A percentile compares a stretch with the other conserved stretches of the same genome.
phyloP scores from a whole-genome alignment of 768 basidiomycete genomes.

The Macrolepiota dolichaula region DNA sequence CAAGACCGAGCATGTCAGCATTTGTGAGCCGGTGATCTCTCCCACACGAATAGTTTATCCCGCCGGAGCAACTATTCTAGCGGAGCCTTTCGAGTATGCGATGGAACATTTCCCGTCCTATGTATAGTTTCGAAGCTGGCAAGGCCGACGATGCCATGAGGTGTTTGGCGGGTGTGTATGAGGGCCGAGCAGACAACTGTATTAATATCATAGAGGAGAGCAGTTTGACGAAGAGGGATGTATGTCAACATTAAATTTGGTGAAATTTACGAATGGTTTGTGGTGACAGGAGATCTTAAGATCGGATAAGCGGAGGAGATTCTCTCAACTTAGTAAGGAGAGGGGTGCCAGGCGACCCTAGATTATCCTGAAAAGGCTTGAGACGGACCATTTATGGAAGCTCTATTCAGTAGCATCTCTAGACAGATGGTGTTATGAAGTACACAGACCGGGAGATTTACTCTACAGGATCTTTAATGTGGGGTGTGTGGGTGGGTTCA shows the following conservation, averaged over 20 bases:
- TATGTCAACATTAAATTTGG: not conserved
- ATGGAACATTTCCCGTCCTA: too few relatives aligned
- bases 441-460: not conserved
- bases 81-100: too few relatives aligned
- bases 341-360: not conserved
- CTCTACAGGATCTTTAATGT: not conserved
- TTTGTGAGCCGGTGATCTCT: too few relatives aligned
- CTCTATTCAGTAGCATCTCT: not conserved
- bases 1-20: too few relatives aligned
- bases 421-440: not conserved
- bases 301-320: not conserved
- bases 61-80: too few relatives aligned
- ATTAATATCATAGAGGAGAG: too few relatives aligned
- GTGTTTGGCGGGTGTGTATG: too few relatives aligned
- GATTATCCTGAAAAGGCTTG: constrained; percentile 5
- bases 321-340: not conserved
- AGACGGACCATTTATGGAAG: constrained; percentile 2
- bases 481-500: not conserved
- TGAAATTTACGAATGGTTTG: too few relatives aligned
- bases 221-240: not conserved
- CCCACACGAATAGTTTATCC: too few relatives aligned
- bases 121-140: too few relatives aligned
- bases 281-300: not conserved
- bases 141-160: too few relatives aligned
- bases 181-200: too few relatives aligned